Evolutionary conservation across 2,329 filamentous ascomycete genomes (phyloP).

Genomic region (Trichoderma afroharzianum): DNA sequence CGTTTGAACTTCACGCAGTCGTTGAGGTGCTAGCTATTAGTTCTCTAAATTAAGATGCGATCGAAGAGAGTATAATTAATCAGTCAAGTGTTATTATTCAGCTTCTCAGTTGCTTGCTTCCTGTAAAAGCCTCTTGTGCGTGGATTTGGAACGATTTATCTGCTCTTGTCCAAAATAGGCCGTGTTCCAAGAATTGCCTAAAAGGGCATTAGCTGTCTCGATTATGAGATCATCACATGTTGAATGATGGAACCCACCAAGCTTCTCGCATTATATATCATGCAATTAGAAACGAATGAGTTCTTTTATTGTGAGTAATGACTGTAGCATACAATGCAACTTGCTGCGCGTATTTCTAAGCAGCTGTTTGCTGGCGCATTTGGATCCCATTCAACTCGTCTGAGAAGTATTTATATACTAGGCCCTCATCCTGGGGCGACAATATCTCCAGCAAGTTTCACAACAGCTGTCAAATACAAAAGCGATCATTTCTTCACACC

Average conservation of each 20-base stretch:
- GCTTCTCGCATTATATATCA: not conserved
- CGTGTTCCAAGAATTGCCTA: not conserved
- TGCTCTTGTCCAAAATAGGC: not conserved
- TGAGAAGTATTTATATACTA: not conserved
- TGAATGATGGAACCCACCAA: not conserved
- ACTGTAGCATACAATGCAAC: not conserved
- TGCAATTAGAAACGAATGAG: not conserved
- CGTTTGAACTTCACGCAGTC: too few species aligned
- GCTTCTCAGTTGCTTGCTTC: not conserved
- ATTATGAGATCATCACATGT: not conserved
- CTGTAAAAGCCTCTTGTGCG: not conserved
- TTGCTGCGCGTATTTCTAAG: not conserved
- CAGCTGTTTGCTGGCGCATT: not conserved
- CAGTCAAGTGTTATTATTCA: not conserved
- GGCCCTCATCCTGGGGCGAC: not conserved
- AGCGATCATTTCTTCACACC: not conserved
- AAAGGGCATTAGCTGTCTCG: not conserved
- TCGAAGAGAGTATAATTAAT: not conserved
- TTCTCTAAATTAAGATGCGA: too few species aligned
- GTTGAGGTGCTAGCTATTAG: too few species aligned
- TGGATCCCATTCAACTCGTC: not conserved
- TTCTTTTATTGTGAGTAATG: not conserved
- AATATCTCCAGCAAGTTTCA: not conserved
- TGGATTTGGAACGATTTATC: not conserved
- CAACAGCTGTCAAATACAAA: not conserved